Conservation (phyloP, 2,329 filamentous ascomycete species). For the Xylariales sp. region DNA sequence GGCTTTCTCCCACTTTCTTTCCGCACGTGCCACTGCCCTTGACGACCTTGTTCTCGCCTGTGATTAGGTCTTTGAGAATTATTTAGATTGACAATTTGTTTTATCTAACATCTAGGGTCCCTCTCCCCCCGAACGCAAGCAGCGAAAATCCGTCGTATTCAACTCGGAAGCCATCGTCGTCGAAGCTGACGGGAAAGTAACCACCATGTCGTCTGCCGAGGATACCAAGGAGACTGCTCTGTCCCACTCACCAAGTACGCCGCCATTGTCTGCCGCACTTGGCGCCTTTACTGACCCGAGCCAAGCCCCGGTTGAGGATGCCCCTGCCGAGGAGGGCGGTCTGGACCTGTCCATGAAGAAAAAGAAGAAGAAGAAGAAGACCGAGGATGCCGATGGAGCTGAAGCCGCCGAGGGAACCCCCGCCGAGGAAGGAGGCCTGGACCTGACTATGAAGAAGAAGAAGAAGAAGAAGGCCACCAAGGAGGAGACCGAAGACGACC, state of each 20-base stretch:
- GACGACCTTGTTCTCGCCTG: too few species aligned
- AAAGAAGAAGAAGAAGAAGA: conserved; percentile 72
- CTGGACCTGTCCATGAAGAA: conserved; percentile 66
- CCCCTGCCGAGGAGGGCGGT: conserved; percentile 48
- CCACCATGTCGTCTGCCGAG: conserved; percentile 66
- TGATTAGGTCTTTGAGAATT: too few species aligned
- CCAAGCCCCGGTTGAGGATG: conserved; percentile 33
- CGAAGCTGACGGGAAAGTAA: conserved; percentile 83
- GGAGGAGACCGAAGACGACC: conserved; percentile 45
- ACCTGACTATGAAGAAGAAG: conserved; percentile 80
- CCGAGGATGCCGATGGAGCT: conserved; percentile 41
- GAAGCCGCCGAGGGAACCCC: conserved; percentile 40
- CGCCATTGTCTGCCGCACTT: conserved; percentile 51
- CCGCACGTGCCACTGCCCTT: conserved; percentile 9
- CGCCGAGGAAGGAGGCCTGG: conserved; percentile 58
- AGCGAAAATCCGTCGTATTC: conserved; percentile 92
- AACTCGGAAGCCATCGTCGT: conserved; percentile 84
- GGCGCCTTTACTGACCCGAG: conserved; percentile 49
- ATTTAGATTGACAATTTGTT: too few species aligned
- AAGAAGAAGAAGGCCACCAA: conserved; percentile 45
- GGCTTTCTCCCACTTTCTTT: conserved; percentile 10
- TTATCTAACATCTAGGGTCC: too few species aligned
- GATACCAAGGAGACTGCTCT: conserved; percentile 77
- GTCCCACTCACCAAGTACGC: conserved; percentile 70
- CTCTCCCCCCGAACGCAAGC: conserved; percentile 54